Percentiles rank a stretch among this genome's conserved stretches.
Conservation (phyloP, 2,329 filamentous ascomycete species). For the Hypoxylon sp. region DNA sequence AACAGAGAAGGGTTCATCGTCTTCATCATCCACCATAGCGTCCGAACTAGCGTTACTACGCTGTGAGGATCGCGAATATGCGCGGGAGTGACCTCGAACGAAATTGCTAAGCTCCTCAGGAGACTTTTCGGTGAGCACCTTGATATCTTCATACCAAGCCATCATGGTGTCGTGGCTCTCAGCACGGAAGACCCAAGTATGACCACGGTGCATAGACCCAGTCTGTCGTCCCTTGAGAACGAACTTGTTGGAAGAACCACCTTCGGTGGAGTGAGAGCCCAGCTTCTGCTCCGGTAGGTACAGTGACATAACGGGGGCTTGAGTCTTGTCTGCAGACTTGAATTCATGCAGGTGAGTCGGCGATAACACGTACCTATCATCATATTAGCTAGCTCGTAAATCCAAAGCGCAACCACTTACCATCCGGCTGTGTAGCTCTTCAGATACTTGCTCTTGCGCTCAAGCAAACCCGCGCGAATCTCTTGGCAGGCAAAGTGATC, state of each 20-base stretch:
- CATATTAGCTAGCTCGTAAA: slow-evolving; percentile 42
- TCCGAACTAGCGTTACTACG: slow-evolving; percentile 78
- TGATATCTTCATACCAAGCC: slow-evolving; percentile 95
- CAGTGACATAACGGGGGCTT: slow-evolving; percentile 94
- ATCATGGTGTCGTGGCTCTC: slow-evolving; percentile 93
- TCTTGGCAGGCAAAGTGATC: slow-evolving; percentile 85
- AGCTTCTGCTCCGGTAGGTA: slow-evolving; percentile 96
- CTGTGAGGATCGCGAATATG: slow-evolving; percentile 76
- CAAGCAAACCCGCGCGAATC: slow-evolving; percentile 89
- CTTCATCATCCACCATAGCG: slow-evolving; percentile 80
- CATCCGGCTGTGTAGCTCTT: slow-evolving; percentile 98
- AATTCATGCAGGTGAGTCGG: slow-evolving; percentile 98
- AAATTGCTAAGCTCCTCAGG: slow-evolving; percentile 91
- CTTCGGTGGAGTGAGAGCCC: slow-evolving; percentile 86
- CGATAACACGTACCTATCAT: slow-evolving; percentile 87
- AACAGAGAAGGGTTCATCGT: slow-evolving; percentile 73
- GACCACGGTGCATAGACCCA: slow-evolving; percentile 87
- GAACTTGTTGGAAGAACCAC: slow-evolving; percentile 94
- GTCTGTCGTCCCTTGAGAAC: slow-evolving; percentile 97
- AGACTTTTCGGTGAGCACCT: slow-evolving; percentile 86
- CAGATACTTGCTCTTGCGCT: slow-evolving; percentile 98
- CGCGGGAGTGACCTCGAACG: slow-evolving; percentile 84
- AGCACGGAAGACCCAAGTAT: slow-evolving; percentile 79
- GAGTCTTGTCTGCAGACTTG: slow-evolving; percentile 94
- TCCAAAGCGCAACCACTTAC: slow-evolving; percentile 64